Base-by-base conservation (phyloP, 192 early-diverging fungal genomes). In the Coemansia sp. region DNA sequence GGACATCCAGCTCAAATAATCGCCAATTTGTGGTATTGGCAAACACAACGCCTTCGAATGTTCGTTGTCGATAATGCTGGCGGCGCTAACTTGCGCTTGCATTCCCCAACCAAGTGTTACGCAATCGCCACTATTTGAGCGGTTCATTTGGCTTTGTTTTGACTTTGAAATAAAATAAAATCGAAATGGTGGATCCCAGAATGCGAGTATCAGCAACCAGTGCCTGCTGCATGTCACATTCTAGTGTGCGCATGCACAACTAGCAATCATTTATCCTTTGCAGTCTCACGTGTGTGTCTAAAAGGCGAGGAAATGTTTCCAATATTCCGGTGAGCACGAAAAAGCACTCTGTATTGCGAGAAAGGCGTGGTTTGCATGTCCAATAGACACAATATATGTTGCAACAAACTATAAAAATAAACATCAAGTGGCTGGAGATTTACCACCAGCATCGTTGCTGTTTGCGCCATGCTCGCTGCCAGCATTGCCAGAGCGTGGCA, bases 401-500 rank as follows among this genome's bases (percentile, higher is more conserved):
- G 31, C 31, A 31, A 31, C 31, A 31, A 31, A 31, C 31, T 31
- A 31, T 31, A 31, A 31, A 31, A 31, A 31, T 31, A 31, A 31
- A 31, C 31, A 7, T 31, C 31, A 31, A 31, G 31, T 31, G 31
- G 31, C 31, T 31, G 31, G 31, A 5, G 31, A 31, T 31, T 31
- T 31, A 31, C 31, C 31, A 7, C 31, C 48, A 17, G 48, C 17
- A 21, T n/a, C 47, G 2, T 21, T 7, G 47, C 47, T 49, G 25
- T 26, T 37, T 44, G 20, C 48, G 15, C 55, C 49, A 37, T 58
- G 17, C 28, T 18, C 31, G 59, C 46, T 50, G 44, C 17, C 58
- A 38, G 67, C 68, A 23, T 66, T 73, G 50, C 84, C 86, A 25
- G 67, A 60, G 14, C 73, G 88, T 10, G 89, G 76, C 15, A 88